Conservation (phyloP, 2,329 filamentous ascomycete genomes). For the Teratosphaeria pseudoeucalypti region DNA sequence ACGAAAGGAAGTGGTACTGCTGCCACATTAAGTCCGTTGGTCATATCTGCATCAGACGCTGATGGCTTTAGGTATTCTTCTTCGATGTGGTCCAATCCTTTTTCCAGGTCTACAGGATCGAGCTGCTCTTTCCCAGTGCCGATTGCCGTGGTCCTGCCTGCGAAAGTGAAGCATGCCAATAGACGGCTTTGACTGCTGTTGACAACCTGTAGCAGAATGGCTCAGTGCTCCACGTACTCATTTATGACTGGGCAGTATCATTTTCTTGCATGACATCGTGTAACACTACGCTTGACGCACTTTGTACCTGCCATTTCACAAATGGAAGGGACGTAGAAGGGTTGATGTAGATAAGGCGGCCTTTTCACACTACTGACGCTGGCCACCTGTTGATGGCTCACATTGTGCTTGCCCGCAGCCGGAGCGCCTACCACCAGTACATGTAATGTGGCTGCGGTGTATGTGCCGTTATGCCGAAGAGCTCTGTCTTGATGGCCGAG, state of each 20-base stretch:
- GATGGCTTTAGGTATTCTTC: background rate
- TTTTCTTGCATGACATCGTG: background rate
- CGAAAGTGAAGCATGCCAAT: background rate
- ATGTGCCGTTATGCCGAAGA: background rate
- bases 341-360: background rate
- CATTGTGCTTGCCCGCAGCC: background rate
- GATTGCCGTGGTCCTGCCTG: background rate
- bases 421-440: background rate
- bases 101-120: background rate
- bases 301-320: background rate
- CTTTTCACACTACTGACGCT: background rate
- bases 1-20: slow-evolving; percentile 6
- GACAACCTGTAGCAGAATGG: background rate
- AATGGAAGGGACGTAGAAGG: background rate
- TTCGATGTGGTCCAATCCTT: background rate
- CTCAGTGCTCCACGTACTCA: background rate
- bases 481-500: background rate
- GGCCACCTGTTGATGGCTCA: background rate
- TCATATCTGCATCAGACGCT: background rate
- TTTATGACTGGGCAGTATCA: background rate
- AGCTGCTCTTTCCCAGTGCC: background rate
- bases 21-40: slow-evolving; percentile 8
- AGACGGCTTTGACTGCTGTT: background rate
- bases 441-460: background rate
- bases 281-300: background rate